phyloP scores from a whole-genome alignment of 176 grass and related monocot genomes.

The Puccinellia tenuiflora region DNA sequence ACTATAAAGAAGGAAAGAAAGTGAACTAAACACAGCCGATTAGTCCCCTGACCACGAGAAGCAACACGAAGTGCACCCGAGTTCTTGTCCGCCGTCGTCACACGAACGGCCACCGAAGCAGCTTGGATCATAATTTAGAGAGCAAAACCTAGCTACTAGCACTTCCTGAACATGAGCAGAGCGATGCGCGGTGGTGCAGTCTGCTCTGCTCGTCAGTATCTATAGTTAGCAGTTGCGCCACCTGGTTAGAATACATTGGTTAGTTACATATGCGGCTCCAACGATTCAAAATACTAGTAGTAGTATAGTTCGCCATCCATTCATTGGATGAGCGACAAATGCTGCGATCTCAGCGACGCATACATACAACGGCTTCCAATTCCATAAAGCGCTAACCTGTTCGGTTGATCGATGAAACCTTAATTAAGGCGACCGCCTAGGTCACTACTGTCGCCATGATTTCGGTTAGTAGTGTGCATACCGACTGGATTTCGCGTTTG shows the following conservation, averaged over 20 bases:
- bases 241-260: background rate
- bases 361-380: background rate
- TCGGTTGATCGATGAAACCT: background rate
- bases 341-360: constrained; percentile 21
- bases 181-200: background rate
- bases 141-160: no score
- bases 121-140: no score
- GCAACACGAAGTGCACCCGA: no score
- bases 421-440: background rate
- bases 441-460: constrained; percentile 4
- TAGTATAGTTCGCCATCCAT: background rate
- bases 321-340: background rate
- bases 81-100: no score
- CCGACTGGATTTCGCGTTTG: background rate
- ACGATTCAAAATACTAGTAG: background rate
- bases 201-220: background rate
- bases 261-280: background rate
- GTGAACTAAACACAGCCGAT: no score
- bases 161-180: no score
- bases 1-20: no score
- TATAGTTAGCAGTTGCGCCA: background rate
- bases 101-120: no score
- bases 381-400: background rate
- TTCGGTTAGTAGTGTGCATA: background rate
- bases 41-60: no score